phyloP scores from a whole-genome alignment of 2,329 filamentous ascomycete genomes.

The Sporothrix pseudoabietina region DNA sequence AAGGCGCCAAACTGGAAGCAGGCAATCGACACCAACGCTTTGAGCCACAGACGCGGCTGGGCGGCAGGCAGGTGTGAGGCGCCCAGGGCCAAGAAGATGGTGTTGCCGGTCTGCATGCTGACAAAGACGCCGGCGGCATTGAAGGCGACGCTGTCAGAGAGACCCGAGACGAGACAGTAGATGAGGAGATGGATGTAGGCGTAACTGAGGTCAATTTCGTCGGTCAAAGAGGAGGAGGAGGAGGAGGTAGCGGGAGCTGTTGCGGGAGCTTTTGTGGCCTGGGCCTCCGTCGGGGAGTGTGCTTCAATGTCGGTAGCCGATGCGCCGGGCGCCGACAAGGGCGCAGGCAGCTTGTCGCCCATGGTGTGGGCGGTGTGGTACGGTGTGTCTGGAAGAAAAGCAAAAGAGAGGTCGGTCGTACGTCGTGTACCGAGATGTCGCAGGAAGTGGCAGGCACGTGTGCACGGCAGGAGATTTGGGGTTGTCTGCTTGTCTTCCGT shows the following conservation, averaged over 20 bases:
- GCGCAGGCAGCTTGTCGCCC: constrained; percentile 7
- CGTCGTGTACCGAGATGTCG: not conserved
- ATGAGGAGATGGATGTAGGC: constrained; percentile 69
- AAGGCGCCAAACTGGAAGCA: constrained; percentile 74
- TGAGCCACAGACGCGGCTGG: constrained; percentile 65
- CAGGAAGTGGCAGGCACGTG: not conserved
- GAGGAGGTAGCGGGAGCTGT: not conserved
- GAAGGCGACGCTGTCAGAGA: constrained; percentile 75
- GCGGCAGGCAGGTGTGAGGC: constrained; percentile 53
- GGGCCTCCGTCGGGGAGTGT: not conserved
- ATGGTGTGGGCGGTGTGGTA: not conserved
- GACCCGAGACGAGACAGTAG: constrained; percentile 75
- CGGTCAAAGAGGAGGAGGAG: constrained; percentile 4
- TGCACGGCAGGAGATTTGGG: not conserved
- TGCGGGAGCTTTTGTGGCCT: not conserved
- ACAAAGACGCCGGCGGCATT: constrained; percentile 80
- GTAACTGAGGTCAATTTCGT: constrained; percentile 32
- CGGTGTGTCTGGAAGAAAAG: not conserved
- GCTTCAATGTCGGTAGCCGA: constrained; percentile 2
- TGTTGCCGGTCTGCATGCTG: constrained; percentile 84
- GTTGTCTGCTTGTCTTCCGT: too few relatives aligned
- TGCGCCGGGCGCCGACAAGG: constrained; percentile 1
- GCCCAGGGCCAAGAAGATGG: constrained; percentile 75
- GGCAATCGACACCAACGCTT: constrained; percentile 68
- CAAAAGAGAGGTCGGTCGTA: not conserved